These are phyloP conservation scores for Pythium diclinum DNA, from an alignment of 352 stramenopile genomes.

Conservation along the genomic window DNA sequence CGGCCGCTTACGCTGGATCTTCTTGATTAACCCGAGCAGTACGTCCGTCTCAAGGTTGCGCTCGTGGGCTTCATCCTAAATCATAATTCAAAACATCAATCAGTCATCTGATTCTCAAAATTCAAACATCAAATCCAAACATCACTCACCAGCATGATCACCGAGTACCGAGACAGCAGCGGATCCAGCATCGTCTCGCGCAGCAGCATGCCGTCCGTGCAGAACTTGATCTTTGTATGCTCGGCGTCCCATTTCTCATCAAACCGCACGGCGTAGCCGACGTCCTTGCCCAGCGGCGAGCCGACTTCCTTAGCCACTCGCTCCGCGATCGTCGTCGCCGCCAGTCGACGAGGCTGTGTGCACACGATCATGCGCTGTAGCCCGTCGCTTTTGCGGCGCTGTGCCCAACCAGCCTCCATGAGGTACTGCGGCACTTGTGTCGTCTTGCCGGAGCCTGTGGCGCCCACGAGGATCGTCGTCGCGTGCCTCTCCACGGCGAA, in stretches of 20 bases:
- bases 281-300: conserved; percentile 90
- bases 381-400: not conserved
- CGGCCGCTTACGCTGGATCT: conserved; percentile 88
- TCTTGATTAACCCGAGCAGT: conserved; percentile 94
- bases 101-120: conserved; percentile 3
- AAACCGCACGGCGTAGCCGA: conserved; percentile 98
- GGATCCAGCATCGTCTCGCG: conserved; percentile 90
- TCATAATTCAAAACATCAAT: conserved; percentile 6
- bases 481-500: conserved; percentile 86
- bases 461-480: conserved; percentile 90
- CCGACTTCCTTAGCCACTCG: conserved; percentile 98
- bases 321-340: conserved; percentile 96
- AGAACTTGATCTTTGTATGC: conserved; percentile 97
- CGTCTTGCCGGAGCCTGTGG: conserved; percentile 91
- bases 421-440: conserved; percentile 94
- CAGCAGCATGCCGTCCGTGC: conserved; percentile 99
- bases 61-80: conserved; percentile 93
- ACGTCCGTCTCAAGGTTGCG: conserved; percentile 92
- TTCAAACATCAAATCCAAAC: not conserved
- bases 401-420: conserved; percentile 86
- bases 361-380: conserved; percentile 71
- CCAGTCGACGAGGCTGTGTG: conserved; percentile 94
- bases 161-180: conserved; percentile 70
- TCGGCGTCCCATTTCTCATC: conserved; percentile 91
- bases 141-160: conserved; percentile 68